Conservation (phyloP, 345 rosid genomes). For the Gossypium arboreum region DNA sequence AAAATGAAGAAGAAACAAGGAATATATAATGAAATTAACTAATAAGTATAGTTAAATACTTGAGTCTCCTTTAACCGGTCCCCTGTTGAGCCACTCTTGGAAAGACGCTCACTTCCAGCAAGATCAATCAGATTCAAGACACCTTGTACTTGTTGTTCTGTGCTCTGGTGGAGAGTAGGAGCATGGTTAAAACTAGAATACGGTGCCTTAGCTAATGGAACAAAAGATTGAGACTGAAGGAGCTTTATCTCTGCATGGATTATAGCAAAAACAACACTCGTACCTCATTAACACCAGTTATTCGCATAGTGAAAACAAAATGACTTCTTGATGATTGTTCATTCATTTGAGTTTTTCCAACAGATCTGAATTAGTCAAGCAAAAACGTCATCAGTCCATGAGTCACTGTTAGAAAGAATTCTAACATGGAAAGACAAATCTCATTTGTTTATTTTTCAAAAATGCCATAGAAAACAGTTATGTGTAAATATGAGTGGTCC, state of each 20-base stretch:
- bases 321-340: conserved; percentile 99
- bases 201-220: background rate
- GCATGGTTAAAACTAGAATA: conserved; percentile 11
- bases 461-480: background rate
- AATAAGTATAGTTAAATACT: conserved; percentile 33
- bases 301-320: conserved; percentile 81
- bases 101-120: conserved; percentile 98
- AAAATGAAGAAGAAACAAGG: background rate
- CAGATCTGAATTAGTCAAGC: conserved; percentile 50
- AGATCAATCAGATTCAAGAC: conserved; percentile 95
- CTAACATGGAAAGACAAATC: background rate
- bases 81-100: conserved; percentile 95
- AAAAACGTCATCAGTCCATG: background rate
- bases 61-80: conserved; percentile 95
- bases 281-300: conserved; percentile 91
- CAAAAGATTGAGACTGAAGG: background rate
- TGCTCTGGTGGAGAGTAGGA: conserved; percentile 44
- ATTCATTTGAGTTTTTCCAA: conserved; percentile 93
- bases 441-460: background rate
- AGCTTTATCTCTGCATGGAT: background rate
- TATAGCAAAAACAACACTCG: background rate
- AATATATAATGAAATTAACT: background rate
- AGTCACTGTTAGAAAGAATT: conserved; percentile 1
- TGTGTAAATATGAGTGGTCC: background rate
- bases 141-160: conserved; percentile 96